A percentile compares a stretch with the other conserved stretches of the same genome.
phyloP scores from a whole-genome alignment of 2,329 filamentous ascomycete species.

The Penicillium psychrosexuale region DNA sequence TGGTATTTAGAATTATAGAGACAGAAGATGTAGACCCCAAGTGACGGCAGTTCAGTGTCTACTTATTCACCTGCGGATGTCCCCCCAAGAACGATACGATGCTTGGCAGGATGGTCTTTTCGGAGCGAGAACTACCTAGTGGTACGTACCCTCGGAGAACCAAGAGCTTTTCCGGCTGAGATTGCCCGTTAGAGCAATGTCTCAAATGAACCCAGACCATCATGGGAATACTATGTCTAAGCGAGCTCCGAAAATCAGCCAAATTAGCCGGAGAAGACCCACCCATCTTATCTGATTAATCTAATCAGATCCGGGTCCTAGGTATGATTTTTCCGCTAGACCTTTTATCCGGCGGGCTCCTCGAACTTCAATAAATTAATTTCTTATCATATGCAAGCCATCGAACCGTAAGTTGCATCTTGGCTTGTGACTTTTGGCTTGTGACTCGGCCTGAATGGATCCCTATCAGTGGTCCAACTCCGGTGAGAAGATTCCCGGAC shows the following conservation, averaged over 20 bases:
- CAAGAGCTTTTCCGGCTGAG: neutral
- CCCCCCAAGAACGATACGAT: no score
- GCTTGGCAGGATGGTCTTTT: neutral
- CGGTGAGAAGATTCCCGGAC: neutral
- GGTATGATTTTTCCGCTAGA: neutral
- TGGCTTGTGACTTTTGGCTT: neutral
- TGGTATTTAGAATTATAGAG: neutral
- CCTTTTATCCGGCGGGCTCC: neutral
- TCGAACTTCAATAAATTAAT: neutral
- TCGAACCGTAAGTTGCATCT: neutral
- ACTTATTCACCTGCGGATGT: neutral
- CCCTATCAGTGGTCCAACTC: neutral
- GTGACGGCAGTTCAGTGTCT: neutral
- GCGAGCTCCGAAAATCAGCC: neutral
- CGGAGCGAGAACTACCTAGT: neutral
- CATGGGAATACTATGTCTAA: neutral
- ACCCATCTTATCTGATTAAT: neutral
- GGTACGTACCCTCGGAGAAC: neutral
- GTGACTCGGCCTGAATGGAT: neutral
- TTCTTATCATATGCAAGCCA: neutral
- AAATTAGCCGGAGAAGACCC: neutral
- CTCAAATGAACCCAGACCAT: neutral
- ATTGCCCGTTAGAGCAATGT: neutral
- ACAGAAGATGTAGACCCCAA: neutral
- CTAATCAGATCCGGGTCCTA: neutral